These are phyloP conservation scores for Yamadazyma membranifaciens DNA, from an alignment of 1,139 yeast genomes.

Conservation along the genomic window DNA sequence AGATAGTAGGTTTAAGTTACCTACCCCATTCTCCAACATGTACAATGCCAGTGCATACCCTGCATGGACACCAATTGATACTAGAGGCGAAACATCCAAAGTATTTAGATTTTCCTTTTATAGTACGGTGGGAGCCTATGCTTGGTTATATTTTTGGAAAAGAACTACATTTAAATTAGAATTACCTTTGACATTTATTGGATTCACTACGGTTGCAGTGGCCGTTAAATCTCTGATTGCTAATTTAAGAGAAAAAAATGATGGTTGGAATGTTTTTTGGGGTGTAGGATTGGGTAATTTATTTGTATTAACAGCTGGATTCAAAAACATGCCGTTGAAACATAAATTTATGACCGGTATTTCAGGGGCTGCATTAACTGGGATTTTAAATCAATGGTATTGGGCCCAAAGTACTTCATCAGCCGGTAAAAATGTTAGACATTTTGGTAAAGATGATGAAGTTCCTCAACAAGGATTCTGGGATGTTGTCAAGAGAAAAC, in stretches of 20 bases:
- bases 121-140: constrained; percentile 48
- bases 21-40: constrained; percentile 44
- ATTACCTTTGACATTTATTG: constrained; percentile 40
- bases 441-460: constrained; percentile 36
- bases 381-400: constrained; percentile 38
- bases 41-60: constrained; percentile 43
- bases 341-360: constrained; percentile 44
- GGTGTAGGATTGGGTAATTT: constrained; percentile 46
- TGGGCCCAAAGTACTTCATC: constrained; percentile 46
- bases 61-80: constrained; percentile 45
- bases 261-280: constrained; percentile 51
- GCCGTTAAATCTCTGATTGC: constrained; percentile 41
- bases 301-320: constrained; percentile 40
- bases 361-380: constrained; percentile 40
- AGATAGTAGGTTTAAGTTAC: constrained; percentile 41
- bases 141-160: constrained; percentile 49
- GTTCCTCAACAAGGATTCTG: constrained; percentile 66
- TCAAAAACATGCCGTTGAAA: constrained; percentile 41
- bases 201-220: constrained; percentile 44
- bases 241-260: constrained; percentile 48
- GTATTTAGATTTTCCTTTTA: constrained; percentile 43
- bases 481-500: constrained; percentile 82
- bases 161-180: constrained; percentile 46
- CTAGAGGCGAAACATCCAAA: constrained; percentile 39
- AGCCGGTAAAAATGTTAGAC: constrained; percentile 38